Evolutionary conservation across 1,284 basidiomycete species (phyloP).

Genomic region (Ceratobasidium sp.): DNA sequence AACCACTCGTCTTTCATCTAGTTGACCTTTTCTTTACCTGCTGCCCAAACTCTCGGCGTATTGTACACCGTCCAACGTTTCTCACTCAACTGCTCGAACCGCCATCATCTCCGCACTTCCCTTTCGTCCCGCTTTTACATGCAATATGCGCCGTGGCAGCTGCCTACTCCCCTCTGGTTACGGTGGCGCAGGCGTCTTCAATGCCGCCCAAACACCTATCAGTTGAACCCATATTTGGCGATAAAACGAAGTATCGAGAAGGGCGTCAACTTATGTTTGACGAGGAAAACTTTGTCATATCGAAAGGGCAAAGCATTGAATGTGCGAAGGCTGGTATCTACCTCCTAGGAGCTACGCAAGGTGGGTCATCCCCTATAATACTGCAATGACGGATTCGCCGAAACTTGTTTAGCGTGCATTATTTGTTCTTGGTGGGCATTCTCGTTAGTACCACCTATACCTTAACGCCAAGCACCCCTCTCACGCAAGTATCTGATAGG

Average conservation of each 20-base stretch:
- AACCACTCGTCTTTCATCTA: conserved; percentile 31
- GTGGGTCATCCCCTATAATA: not conserved
- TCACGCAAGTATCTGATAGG: not conserved
- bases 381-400: not conserved
- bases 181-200: conserved; percentile 6
- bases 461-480: too few relatives aligned
- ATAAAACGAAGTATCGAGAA: not conserved
- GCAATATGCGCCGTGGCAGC: conserved; percentile 39
- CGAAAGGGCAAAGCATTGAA: conserved; percentile 9
- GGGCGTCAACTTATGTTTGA: conserved; percentile 23
- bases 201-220: not conserved
- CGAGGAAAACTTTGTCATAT: not conserved
- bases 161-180: conserved; percentile 20
- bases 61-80: conserved; percentile 35
- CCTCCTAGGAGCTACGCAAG: conserved; percentile 26
- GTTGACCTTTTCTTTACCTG: conserved; percentile 36
- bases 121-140: conserved; percentile 30
- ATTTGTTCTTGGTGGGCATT: conserved; percentile 38
- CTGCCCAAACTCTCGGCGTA: conserved; percentile 33
- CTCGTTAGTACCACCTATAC: conserved; percentile 1
- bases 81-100: conserved; percentile 24
- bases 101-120: conserved; percentile 33
- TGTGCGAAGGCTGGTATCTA: not conserved
- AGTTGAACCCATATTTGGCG: not conserved
- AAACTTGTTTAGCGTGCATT: conserved; percentile 1